These are phyloP conservation scores for Colletotrichum simmondsii DNA, from an alignment of 2,329 filamentous ascomycete species.

Conservation along the genomic window DNA sequence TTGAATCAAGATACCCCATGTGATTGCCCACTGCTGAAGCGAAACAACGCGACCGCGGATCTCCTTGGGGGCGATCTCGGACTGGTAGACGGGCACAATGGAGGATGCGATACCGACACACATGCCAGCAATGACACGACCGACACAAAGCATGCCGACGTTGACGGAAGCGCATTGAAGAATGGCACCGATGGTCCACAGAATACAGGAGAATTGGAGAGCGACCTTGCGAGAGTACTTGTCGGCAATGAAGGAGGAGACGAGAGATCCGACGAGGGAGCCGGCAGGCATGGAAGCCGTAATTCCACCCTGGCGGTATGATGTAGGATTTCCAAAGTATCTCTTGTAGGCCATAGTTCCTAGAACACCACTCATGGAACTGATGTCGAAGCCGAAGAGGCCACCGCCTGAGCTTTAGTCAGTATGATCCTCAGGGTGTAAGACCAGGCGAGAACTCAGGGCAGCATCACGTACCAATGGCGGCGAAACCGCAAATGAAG, in stretches of 20 bases:
- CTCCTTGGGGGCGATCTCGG: slow-evolving; percentile 71
- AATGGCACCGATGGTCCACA: slow-evolving; percentile 62
- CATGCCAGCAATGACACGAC: slow-evolving; percentile 77
- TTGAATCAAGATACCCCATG: slow-evolving; percentile 75
- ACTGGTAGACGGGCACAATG: slow-evolving; percentile 76
- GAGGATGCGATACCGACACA: slow-evolving; percentile 80
- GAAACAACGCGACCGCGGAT: slow-evolving; percentile 68
- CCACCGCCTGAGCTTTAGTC: slow-evolving; percentile 66
- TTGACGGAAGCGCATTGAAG: slow-evolving; percentile 73
- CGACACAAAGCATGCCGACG: slow-evolving; percentile 77
- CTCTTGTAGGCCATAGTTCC: slow-evolving; percentile 76
- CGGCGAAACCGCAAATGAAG: slow-evolving; percentile 70
- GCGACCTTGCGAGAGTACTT: slow-evolving; percentile 59
- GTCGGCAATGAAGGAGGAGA: slow-evolving; percentile 63
- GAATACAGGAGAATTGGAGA: slow-evolving; percentile 59
- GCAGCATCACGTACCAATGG: slow-evolving; percentile 59
- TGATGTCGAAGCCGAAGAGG: slow-evolving; percentile 84
- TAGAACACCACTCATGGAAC: slow-evolving; percentile 76
- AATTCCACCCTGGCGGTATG: slow-evolving; percentile 74
- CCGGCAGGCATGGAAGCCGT: slow-evolving; percentile 80
- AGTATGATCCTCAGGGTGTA: background rate
- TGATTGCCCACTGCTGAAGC: slow-evolving; percentile 77
- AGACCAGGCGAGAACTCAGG: background rate
- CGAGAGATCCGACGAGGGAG: slow-evolving; percentile 70
- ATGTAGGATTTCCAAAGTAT: slow-evolving; percentile 73